Evolutionary conservation across 139 green algal genomes (phyloP).

Genomic region (Chlamydomonas eustigma): DNA sequence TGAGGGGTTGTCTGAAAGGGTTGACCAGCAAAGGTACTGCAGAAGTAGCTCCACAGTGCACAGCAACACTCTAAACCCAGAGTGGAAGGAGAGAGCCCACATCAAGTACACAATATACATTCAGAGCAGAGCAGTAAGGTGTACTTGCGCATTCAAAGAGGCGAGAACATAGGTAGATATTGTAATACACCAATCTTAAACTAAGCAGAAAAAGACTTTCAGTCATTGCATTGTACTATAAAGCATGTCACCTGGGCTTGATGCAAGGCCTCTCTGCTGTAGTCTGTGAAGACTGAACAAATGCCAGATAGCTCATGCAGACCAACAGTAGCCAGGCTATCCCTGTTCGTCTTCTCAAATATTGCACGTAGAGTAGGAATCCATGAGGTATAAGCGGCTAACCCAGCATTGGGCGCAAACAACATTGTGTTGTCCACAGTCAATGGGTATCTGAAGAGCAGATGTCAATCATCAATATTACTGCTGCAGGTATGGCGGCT

Average conservation of each 20-base stretch:
- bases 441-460: too few relatives aligned
- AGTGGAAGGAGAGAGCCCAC: too few relatives aligned
- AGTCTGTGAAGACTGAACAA: conserved; percentile 10
- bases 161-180: too few relatives aligned
- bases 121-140: too few relatives aligned
- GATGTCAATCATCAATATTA: too few relatives aligned
- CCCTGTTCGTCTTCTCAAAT: background rate
- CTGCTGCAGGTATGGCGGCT: background rate
- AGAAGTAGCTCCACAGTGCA: too few relatives aligned
- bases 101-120: too few relatives aligned
- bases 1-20: conserved; percentile 7
- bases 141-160: too few relatives aligned
- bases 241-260: background rate
- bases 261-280: conserved; percentile 10
- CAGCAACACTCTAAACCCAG: too few relatives aligned
- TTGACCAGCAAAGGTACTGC: conserved; percentile 7
- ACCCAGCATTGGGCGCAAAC: conserved; percentile 8
- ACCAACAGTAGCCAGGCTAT: background rate
- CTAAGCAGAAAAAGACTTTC: too few relatives aligned
- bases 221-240: too few relatives aligned
- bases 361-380: background rate
- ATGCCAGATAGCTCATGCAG: background rate
- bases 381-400: conserved; percentile 16
- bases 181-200: too few relatives aligned
- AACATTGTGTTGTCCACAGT: background rate